phyloP scores from a whole-genome alignment of 1,284 basidiomycete genomes.

The Irpex sp. region DNA sequence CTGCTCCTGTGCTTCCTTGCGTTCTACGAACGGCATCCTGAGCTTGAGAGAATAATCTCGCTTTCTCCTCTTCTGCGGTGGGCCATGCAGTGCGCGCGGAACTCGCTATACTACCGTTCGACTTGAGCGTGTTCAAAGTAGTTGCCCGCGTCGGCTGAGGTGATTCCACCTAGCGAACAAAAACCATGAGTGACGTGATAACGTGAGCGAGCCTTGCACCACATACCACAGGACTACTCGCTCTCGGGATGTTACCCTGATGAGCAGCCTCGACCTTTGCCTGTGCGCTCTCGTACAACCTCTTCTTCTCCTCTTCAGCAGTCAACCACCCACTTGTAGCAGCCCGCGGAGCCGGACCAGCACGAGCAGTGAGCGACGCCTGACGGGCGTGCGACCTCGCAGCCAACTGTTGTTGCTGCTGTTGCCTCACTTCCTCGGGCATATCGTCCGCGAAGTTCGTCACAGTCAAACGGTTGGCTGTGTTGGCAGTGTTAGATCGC shows the following conservation, averaged over 20 bases:
- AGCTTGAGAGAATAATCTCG: constrained; percentile 61
- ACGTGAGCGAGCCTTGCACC: neutral
- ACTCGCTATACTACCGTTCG: neutral
- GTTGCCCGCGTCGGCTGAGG: neutral
- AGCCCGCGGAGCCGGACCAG: constrained; percentile 7
- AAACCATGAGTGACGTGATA: neutral
- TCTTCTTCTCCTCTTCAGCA: constrained; percentile 64
- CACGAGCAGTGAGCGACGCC: constrained; percentile 9
- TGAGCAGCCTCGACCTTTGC: constrained; percentile 47
- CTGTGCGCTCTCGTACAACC: constrained; percentile 61
- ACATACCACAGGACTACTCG: constrained; percentile 14
- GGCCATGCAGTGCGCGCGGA: constrained; percentile 36
- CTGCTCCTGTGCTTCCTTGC: constrained; percentile 29
- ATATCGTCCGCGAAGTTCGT: constrained; percentile 23
- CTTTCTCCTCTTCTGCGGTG: constrained; percentile 70
- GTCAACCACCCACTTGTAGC: constrained; percentile 33
- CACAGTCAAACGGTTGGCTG: constrained; percentile 20
- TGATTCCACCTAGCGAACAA: neutral
- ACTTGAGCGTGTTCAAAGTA: neutral
- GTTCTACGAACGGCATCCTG: constrained; percentile 48
- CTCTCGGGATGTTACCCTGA: neutral
- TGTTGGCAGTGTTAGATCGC: constrained; percentile 10
- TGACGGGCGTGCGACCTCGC: constrained; percentile 16
- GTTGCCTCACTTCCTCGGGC: constrained; percentile 19
- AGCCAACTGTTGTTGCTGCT: constrained; percentile 7